Percentiles rank a stretch among this genome's conserved stretches.
Evolutionary conservation across 1,284 basidiomycete species (phyloP).

Genomic region (Meira miltonrushii): DNA sequence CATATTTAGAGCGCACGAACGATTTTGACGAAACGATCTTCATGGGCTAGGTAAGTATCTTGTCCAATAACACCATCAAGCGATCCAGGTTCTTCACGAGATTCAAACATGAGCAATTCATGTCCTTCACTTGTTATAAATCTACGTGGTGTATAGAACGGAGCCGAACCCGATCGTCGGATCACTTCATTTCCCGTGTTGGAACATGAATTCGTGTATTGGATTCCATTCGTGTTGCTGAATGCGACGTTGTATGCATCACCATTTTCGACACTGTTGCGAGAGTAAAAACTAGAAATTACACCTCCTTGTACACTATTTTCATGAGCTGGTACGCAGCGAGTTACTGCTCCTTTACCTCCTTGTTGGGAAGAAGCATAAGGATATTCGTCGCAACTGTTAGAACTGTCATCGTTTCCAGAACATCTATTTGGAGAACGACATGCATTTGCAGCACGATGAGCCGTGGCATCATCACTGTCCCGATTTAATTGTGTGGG

Average conservation of each 20-base stretch:
- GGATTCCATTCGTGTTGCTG: background rate
- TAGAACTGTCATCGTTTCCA: slow-evolving; percentile 13
- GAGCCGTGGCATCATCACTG: slow-evolving; percentile 20
- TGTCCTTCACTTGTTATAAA: slow-evolving; percentile 26
- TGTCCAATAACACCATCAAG: slow-evolving; percentile 29
- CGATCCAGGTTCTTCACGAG: slow-evolving; percentile 21
- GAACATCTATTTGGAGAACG: slow-evolving; percentile 31
- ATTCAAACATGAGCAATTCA: slow-evolving; percentile 29
- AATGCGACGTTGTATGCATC: slow-evolving; percentile 1
- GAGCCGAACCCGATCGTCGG: slow-evolving; percentile 11
- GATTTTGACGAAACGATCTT: slow-evolving; percentile 31
- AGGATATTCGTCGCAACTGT: slow-evolving; percentile 25
- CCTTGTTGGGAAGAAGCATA: slow-evolving; percentile 33
- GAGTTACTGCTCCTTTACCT: slow-evolving; percentile 27
- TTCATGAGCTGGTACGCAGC: slow-evolving; percentile 31
- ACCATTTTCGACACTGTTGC: slow-evolving; percentile 9
- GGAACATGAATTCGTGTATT: slow-evolving; percentile 7
- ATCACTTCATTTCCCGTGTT: slow-evolving; percentile 32
- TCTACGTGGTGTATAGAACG: slow-evolving; percentile 16
- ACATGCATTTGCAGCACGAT: slow-evolving; percentile 31
- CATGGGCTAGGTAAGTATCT: slow-evolving; percentile 25
- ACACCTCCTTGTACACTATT: slow-evolving; percentile 33
- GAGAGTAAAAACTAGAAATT: slow-evolving; percentile 26
- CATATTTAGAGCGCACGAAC: slow-evolving; percentile 11
- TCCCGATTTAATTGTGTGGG: slow-evolving; percentile 35